Percentiles rank a stretch among this genome's conserved stretches.
These are phyloP conservation scores for Huntiella abstrusa DNA, from an alignment of 2,329 filamentous ascomycete species.

Conservation along the genomic window DNA sequence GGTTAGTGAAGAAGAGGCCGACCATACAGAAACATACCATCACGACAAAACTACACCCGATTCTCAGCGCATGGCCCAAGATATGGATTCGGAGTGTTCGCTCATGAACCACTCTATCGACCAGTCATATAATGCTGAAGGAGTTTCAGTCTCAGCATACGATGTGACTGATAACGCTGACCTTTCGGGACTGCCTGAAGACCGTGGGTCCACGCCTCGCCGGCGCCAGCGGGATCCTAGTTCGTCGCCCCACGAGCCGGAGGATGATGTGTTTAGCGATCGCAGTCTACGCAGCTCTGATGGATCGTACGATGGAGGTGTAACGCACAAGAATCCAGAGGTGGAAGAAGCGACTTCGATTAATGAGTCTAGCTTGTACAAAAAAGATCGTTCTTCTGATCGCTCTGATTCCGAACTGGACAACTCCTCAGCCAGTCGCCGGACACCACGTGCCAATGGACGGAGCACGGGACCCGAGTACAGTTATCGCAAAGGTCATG, in stretches of 20 bases:
- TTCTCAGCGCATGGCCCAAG: background rate
- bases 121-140: constrained; percentile 9
- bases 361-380: constrained; percentile 2
- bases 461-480: background rate
- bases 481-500: constrained; percentile 36
- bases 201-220: background rate
- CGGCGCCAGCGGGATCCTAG: constrained; percentile 4
- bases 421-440: constrained; percentile 21
- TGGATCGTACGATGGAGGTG: constrained; percentile 27
- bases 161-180: constrained; percentile 5
- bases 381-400: constrained; percentile 23
- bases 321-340: constrained; percentile 15
- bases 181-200: background rate
- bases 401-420: constrained; percentile 32
- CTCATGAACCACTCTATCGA: constrained; percentile 10
- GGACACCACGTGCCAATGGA: constrained; percentile 34
- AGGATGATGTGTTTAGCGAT: constrained; percentile 40
- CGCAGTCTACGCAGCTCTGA: constrained; percentile 37
- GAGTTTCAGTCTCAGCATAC: constrained; percentile 3
- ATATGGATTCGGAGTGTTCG: constrained; percentile 3
- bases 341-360: constrained; percentile 12
- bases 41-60: background rate
- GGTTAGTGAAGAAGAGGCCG: background rate
- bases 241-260: constrained; percentile 31
- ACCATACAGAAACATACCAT: background rate